A percentile compares a stretch with the other conserved stretches of the same genome.
These are phyloP conservation scores for Fonsecaea pedrosoi DNA, from an alignment of 2,329 filamentous ascomycete species.

Conservation along the genomic window DNA sequence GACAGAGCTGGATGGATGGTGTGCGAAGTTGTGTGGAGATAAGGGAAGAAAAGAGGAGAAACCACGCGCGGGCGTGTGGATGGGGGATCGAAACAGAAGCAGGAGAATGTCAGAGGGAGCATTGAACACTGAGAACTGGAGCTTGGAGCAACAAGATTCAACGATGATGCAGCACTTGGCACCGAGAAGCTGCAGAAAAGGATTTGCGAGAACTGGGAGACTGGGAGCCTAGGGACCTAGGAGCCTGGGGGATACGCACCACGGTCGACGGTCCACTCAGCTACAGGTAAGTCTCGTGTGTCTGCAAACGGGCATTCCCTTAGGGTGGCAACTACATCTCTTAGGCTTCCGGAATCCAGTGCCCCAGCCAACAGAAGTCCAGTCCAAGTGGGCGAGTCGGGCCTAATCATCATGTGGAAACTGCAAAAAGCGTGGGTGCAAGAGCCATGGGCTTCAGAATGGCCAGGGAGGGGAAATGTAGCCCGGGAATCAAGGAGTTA, in stretches of 20 bases:
- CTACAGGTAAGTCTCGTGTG: background rate
- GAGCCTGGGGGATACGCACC: background rate
- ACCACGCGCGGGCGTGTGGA: conserved; percentile 1
- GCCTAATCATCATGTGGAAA: conserved; percentile 22
- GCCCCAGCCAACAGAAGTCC: conserved; percentile 14
- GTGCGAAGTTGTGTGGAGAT: conserved; percentile 21
- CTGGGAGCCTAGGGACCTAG: background rate
- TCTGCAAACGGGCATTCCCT: conserved; percentile 9
- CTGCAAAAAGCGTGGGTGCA: conserved; percentile 3
- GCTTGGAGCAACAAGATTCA: background rate
- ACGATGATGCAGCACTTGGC: conserved; percentile 9
- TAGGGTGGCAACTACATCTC: conserved; percentile 6
- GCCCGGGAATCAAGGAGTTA: conserved; percentile 3
- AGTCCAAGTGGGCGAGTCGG: conserved; percentile 5
- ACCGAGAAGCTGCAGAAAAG: background rate
- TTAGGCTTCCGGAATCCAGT: conserved; percentile 15
- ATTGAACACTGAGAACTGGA: conserved; percentile 3
- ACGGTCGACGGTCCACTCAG: background rate
- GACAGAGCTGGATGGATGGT: conserved; percentile 4
- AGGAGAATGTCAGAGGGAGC: background rate
- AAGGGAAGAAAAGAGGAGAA: conserved; percentile 21
- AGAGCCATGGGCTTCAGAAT: conserved; percentile 13
- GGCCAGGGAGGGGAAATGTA: background rate
- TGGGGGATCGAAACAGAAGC: conserved; percentile 1
- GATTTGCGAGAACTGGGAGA: background rate